Evolutionary conservation across 768 basidiomycete genomes (phyloP).

Genomic region (Amanita inopinata): DNA sequence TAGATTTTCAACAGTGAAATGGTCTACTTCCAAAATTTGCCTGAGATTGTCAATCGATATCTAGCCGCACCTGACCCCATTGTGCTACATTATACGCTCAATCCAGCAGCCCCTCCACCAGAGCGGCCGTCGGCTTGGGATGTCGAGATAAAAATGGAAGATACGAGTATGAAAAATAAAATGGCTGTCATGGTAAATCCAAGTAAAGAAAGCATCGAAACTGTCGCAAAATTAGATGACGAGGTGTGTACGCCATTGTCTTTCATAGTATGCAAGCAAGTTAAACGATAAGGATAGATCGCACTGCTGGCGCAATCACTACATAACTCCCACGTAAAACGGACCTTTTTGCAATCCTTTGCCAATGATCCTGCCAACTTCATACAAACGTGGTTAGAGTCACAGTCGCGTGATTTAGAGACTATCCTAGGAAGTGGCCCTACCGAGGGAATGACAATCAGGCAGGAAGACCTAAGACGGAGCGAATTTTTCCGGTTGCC

Average conservation of each 20-base stretch:
- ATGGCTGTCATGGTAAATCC: conserved; percentile 65
- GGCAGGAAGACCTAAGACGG: conserved; percentile 81
- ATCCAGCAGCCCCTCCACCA: conserved; percentile 51
- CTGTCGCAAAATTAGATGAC: conserved; percentile 71
- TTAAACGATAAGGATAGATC: conserved; percentile 37
- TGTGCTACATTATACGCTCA: conserved; percentile 65
- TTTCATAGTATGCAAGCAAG: neutral
- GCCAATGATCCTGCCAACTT: conserved; percentile 70
- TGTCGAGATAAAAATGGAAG: conserved; percentile 83
- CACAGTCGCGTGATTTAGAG: conserved; percentile 87
- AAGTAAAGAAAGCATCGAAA: conserved; percentile 60
- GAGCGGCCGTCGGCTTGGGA: conserved; percentile 77
- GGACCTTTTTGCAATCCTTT: conserved; percentile 78
- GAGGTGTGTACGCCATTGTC: conserved; percentile 47
- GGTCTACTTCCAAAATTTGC: conserved; percentile 69
- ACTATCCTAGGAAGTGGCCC: conserved; percentile 83
- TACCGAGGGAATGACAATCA: conserved; percentile 64
- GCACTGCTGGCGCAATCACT: conserved; percentile 77
- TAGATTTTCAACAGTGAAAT: conserved; percentile 68
- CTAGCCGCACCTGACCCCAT: conserved; percentile 73
- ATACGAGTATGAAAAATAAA: conserved; percentile 57
- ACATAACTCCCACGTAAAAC: conserved; percentile 79
- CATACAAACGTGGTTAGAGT: conserved; percentile 85
- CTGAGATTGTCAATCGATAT: conserved; percentile 77
- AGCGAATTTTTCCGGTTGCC: conserved; percentile 89